phyloP scores from a whole-genome alignment of 1,139 yeast species.

The Pichia sp. region DNA sequence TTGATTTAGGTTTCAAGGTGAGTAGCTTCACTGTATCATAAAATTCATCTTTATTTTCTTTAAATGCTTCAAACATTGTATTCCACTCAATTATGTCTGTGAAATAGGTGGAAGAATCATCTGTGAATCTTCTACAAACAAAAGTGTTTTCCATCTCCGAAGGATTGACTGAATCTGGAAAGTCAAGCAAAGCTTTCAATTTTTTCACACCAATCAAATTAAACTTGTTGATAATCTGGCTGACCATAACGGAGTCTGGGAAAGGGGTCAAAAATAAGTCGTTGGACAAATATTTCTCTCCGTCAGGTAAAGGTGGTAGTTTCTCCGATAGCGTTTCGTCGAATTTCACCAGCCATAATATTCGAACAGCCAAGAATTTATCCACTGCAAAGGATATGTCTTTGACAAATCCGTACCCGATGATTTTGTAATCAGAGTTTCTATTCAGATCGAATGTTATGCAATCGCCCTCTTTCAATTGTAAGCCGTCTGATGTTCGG shows the following conservation, averaged over 20 bases:
- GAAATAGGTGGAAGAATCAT: constrained; percentile 34
- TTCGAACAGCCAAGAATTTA: constrained; percentile 37
- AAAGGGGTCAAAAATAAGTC: constrained; percentile 45
- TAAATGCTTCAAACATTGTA: constrained; percentile 28
- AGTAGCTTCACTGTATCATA: constrained; percentile 30
- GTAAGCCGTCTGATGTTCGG: constrained; percentile 35
- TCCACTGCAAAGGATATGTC: constrained; percentile 41
- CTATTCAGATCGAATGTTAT: constrained; percentile 27
- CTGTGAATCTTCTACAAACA: constrained; percentile 40
- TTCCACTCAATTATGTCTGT: constrained; percentile 36
- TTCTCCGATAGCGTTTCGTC: constrained; percentile 24
- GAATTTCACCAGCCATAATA: constrained; percentile 36
- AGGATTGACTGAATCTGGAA: constrained; percentile 25
- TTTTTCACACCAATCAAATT: constrained; percentile 33
- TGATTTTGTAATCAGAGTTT: background rate
- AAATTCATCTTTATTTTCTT: constrained; percentile 32
- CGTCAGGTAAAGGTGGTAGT: constrained; percentile 16
- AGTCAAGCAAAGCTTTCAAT: constrained; percentile 32
- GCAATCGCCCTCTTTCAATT: constrained; percentile 40
- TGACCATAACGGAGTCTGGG: constrained; percentile 33
- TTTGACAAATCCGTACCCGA: constrained; percentile 36
- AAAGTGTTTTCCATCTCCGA: constrained; percentile 24
- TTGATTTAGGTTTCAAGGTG: constrained; percentile 30
- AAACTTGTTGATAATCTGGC: constrained; percentile 34
- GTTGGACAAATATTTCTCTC: constrained; percentile 20